These are phyloP conservation scores for Arctium minus DNA, from an alignment of 129 eudicot species.

Conservation along the genomic window DNA sequence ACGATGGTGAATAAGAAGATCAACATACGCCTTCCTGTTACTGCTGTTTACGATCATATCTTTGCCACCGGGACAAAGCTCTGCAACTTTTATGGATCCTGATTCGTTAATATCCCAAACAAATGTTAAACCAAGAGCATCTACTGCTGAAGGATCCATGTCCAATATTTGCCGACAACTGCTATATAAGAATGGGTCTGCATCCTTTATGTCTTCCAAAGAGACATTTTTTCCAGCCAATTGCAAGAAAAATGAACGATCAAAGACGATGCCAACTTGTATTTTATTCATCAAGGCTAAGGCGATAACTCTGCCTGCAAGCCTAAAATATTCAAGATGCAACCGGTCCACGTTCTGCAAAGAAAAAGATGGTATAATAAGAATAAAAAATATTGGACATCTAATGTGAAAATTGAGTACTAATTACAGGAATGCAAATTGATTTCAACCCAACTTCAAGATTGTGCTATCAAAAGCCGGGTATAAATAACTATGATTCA, in stretches of 20 bases:
- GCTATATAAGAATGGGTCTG: conserved; percentile 73
- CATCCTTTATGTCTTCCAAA: conserved; percentile 66
- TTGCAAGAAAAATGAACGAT: conserved; percentile 62
- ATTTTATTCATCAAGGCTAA: conserved; percentile 80
- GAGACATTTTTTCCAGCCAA: conserved; percentile 49
- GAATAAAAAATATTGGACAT: not conserved
- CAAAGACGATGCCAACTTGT: conserved; percentile 73
- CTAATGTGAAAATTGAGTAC: no score
- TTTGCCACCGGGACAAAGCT: conserved; percentile 53
- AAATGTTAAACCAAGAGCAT: conserved; percentile 58
- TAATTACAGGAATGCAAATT: no score
- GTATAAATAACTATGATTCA: no score
- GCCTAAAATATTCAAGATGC: conserved; percentile 61
- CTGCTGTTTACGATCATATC: conserved; percentile 45
- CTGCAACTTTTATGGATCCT: conserved; percentile 61
- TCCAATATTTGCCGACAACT: conserved; percentile 74
- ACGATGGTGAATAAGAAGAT: conserved; percentile 44
- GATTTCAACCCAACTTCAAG: not conserved
- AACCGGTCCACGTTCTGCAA: conserved; percentile 73
- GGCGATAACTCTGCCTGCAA: conserved; percentile 75
- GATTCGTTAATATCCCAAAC: conserved; percentile 57
- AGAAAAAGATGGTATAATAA: conserved; percentile 3
- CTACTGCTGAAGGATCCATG: conserved; percentile 55
- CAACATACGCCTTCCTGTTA: conserved; percentile 52
- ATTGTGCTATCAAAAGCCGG: no score